These are phyloP conservation scores for Arthrobotrys pseudoclavata DNA, from an alignment of 2,329 filamentous ascomycete species.

Conservation along the genomic window DNA sequence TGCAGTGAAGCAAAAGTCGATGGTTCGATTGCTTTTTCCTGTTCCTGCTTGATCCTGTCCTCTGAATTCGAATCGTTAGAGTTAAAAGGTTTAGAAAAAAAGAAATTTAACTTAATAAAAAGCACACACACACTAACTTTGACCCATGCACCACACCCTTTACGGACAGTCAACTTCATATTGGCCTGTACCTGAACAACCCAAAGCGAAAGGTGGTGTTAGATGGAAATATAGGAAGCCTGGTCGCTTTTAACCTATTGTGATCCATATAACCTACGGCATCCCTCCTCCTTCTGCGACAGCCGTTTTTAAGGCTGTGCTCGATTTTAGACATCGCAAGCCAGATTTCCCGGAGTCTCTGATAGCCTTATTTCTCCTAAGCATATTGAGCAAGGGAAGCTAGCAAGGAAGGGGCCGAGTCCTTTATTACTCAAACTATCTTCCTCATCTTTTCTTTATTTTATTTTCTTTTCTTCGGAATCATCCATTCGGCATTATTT, in stretches of 20 bases:
- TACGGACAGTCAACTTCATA: constrained; percentile 45
- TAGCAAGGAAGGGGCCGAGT: constrained; percentile 38
- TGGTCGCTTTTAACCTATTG: constrained; percentile 36
- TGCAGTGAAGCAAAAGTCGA: constrained; percentile 36
- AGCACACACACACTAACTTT: not conserved
- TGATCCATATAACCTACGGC: constrained; percentile 52
- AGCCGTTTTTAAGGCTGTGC: constrained; percentile 55
- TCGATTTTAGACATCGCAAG: constrained; percentile 42
- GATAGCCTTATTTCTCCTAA: constrained; percentile 47
- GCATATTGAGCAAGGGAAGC: constrained; percentile 47
- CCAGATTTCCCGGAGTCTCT: constrained; percentile 55
- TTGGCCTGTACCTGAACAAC: constrained; percentile 56
- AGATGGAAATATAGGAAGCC: constrained; percentile 39
- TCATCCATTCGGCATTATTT: constrained; percentile 52
- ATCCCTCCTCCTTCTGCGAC: constrained; percentile 53
- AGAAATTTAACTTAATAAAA: constrained; percentile 18
- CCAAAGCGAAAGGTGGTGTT: constrained; percentile 57
- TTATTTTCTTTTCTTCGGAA: constrained; percentile 59
- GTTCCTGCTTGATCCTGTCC: constrained; percentile 10
- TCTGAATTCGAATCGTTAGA: constrained; percentile 10
- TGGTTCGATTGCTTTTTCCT: constrained; percentile 38
- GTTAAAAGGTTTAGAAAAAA: constrained; percentile 33
- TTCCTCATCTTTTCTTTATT: constrained; percentile 37
- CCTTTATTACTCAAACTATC: constrained; percentile 42
- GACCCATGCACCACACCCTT: constrained; percentile 58